Evolutionary conservation across 805 yeast species (phyloP).

Genomic region (Suhomyces pyralidae): DNA sequence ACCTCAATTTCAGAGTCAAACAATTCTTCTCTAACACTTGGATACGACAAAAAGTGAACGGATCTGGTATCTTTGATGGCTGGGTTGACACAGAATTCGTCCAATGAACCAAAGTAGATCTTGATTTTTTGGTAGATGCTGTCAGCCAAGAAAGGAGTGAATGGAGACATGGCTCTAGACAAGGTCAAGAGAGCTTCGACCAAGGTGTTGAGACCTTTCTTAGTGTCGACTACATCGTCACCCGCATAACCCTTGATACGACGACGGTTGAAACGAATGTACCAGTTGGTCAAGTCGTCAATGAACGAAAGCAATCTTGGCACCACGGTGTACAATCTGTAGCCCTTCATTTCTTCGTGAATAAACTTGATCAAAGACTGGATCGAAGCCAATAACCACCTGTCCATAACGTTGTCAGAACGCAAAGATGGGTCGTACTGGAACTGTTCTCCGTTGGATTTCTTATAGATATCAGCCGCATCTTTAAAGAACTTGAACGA

Average conservation of each 20-base stretch:
- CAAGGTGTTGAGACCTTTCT: conserved; percentile 84
- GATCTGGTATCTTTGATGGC: conserved; percentile 64
- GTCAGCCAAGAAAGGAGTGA: conserved; percentile 95
- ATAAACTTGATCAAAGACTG: conserved; percentile 86
- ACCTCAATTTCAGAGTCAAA: conserved; percentile 80
- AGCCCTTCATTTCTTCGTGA: conserved; percentile 84
- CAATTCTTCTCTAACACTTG: conserved; percentile 74
- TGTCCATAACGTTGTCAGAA: conserved; percentile 92
- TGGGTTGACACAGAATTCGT: conserved; percentile 37
- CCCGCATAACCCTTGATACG: conserved; percentile 87
- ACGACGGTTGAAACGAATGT: conserved; percentile 95
- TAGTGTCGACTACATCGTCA: conserved; percentile 78
- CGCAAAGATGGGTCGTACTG: conserved; percentile 60
- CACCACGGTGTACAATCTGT: conserved; percentile 93
- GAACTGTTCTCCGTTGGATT: conserved; percentile 68
- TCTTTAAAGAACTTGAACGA: conserved; percentile 95
- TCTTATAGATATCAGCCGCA: conserved; percentile 80
- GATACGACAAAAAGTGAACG: conserved; percentile 92
- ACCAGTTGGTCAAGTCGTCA: conserved; percentile 97
- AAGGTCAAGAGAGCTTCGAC: conserved; percentile 86
- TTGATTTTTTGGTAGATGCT: conserved; percentile 77
- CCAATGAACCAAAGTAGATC: conserved; percentile 55
- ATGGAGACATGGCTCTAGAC: conserved; percentile 97
- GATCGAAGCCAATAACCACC: conserved; percentile 94
- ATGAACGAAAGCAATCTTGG: conserved; percentile 85